Percentiles rank a stretch among this genome's conserved stretches.
phyloP scores from a whole-genome alignment of 2,329 filamentous ascomycete species.

The Mycosphaerella arachidis region DNA sequence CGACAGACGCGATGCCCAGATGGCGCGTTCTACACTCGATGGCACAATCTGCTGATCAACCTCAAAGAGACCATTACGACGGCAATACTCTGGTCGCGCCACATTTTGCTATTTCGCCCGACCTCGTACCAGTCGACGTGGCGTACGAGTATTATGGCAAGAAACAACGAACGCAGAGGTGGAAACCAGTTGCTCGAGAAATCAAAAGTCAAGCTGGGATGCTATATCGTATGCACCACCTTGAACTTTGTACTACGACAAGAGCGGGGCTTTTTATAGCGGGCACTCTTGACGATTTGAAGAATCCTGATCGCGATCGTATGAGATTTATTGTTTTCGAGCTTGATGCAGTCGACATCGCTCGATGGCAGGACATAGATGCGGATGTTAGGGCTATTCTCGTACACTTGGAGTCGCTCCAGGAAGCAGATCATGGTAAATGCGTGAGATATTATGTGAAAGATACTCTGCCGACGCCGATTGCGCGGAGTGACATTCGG shows the following conservation, averaged over 20 bases:
- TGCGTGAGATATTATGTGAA: background rate
- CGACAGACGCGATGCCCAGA: background rate
- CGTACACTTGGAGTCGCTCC: background rate
- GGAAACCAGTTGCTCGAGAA: background rate
- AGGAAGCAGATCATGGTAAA: background rate
- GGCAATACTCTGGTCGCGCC: constrained; percentile 2
- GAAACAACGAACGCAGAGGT: background rate
- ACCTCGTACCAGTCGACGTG: background rate
- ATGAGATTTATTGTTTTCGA: constrained; percentile 15
- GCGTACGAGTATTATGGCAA: background rate
- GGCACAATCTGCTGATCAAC: background rate
- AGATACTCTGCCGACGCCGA: background rate
- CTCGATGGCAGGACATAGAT: constrained; percentile 6
- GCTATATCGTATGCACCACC: background rate
- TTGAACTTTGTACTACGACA: background rate
- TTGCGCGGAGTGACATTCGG: background rate
- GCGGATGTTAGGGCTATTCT: background rate
- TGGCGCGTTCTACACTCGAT: background rate
- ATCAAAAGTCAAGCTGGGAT: background rate
- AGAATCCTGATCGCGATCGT: constrained; percentile 1
- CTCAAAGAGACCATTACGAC: constrained; percentile 12
- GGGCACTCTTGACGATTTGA: constrained; percentile 1
- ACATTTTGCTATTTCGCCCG: constrained; percentile 9
- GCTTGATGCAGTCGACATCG: background rate
- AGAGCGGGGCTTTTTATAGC: constrained; percentile 7